Evolutionary conservation across 1,139 yeast genomes (phyloP), one percentile per base, ranked within the genome.

Genomic region (Geotrichum fermentans): DNA sequence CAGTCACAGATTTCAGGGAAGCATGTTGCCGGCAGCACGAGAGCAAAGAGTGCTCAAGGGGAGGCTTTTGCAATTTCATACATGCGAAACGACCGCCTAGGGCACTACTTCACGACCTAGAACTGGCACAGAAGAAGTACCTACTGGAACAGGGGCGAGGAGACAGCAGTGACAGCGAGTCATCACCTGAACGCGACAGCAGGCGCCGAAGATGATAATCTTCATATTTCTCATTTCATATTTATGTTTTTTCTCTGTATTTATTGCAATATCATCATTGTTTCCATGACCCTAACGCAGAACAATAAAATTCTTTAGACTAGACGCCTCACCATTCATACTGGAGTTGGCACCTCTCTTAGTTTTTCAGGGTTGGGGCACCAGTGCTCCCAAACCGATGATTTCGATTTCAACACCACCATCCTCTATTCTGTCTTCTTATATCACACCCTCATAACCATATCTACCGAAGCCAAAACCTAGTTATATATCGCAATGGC

Each of bases 31-130:
- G 78, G 32, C 88, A 85, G 49, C 81, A 83, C 61, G 89, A 82
- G 44, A 68, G 73, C 4, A 66, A 73, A 36, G 69, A 69, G 28
- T 90, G 97, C 64, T 75, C 74, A 24, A 74, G 97, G 62, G 92
- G 89, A 1, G 88, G 83, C 29, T 76, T 77, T 59, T 90, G 97
- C 66, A 90, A 90, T 66, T 88, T 86, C 65, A 84, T 89, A 77
- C 97, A 90, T 65, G 74, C 83, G 1, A 73, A 82, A 56, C 69
- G 75, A 35, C 90, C 95, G 0, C 66, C 77, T 1, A 61, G 63
- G 13, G 69, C 62, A 17, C 61, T 83, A 30, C 66, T 71, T 42
- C 63, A 62, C 18, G 68, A 67, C 17, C 62, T 84, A 50, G 65
- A 62, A 40, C 51, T 60, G 17, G 61, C 73, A 2, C 75, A 70